Percentiles rank a stretch among this genome's conserved stretches.
These are phyloP conservation scores for Lactarius pseudohatsudake DNA, from an alignment of 768 basidiomycete species.

Conservation along the genomic window DNA sequence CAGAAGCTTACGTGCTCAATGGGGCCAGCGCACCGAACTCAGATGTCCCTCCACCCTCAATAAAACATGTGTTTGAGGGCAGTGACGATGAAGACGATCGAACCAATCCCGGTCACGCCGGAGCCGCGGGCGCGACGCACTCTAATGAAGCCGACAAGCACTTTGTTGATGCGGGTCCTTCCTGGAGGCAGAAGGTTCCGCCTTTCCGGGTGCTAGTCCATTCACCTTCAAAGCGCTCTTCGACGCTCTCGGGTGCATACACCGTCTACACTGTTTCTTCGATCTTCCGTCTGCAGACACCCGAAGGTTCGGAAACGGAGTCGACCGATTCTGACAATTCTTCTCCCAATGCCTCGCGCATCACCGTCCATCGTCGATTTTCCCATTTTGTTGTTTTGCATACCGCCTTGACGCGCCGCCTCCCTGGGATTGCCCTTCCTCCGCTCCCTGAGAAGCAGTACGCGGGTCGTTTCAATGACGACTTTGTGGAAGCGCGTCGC, in stretches of 20 bases:
- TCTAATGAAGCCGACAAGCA: constrained; percentile 60
- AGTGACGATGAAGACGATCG: constrained; percentile 41
- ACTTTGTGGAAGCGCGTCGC: constrained; percentile 79
- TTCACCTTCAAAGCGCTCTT: constrained; percentile 74
- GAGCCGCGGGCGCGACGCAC: constrained; percentile 21
- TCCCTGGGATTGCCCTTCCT: constrained; percentile 77
- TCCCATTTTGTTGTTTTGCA: constrained; percentile 83
- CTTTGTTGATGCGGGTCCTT: constrained; percentile 65
- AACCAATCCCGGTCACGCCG: constrained; percentile 37
- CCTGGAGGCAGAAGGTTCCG: constrained; percentile 74
- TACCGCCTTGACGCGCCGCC: constrained; percentile 61
- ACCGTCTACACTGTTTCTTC: constrained; percentile 78
- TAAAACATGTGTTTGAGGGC: constrained; percentile 31
- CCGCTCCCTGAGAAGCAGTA: constrained; percentile 87
- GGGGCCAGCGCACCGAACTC: constrained; percentile 45
- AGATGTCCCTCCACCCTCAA: constrained; percentile 27
- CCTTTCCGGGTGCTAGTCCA: constrained; percentile 74
- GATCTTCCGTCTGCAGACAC: constrained; percentile 48
- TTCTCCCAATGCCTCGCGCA: constrained; percentile 45
- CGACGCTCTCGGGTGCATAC: constrained; percentile 65
- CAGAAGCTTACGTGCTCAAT: constrained; percentile 79
- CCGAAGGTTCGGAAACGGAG: constrained; percentile 28
- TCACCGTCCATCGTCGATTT: constrained; percentile 80
- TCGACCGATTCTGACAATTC: constrained; percentile 30
- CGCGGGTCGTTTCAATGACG: constrained; percentile 72